Conservation (phyloP, 495 filamentous ascomycete species). For the Podospora australis region DNA sequence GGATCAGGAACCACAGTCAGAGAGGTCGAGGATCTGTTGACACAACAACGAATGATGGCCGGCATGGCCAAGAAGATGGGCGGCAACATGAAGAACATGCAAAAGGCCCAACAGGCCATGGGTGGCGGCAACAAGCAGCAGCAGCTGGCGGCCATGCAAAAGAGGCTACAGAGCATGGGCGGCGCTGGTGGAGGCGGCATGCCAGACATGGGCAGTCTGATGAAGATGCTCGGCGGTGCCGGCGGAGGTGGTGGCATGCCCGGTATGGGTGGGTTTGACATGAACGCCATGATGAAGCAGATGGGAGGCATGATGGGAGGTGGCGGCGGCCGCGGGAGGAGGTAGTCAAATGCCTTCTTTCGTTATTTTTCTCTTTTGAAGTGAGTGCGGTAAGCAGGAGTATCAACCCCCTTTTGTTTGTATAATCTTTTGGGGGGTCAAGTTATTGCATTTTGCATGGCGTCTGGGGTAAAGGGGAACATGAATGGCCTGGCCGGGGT, state of each 20-base stretch:
- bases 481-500: too few relatives aligned
- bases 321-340: slow-evolving; percentile 21
- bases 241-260: slow-evolving; percentile 44
- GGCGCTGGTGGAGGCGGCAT: slow-evolving; percentile 55
- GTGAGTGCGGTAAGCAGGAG: too few relatives aligned
- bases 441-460: too few relatives aligned
- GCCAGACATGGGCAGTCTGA: slow-evolving; percentile 75
- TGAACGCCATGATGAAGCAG: slow-evolving; percentile 80
- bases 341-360: too few relatives aligned
- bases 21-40: slow-evolving; percentile 95
- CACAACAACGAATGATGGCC: slow-evolving; percentile 97
- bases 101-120: slow-evolving; percentile 84
- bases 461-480: too few relatives aligned
- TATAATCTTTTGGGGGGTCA: too few relatives aligned
- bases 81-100: slow-evolving; percentile 93
- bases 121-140: slow-evolving; percentile 79
- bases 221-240: slow-evolving; percentile 71
- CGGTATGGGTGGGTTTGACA: slow-evolving; percentile 68
- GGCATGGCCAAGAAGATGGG: slow-evolving; percentile 99
- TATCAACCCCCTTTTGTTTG: too few relatives aligned
- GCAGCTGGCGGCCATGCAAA: slow-evolving; percentile 97
- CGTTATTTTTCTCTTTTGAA: too few relatives aligned
- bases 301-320: slow-evolving; percentile 56
- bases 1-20: slow-evolving; percentile 87
- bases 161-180: slow-evolving; percentile 87